These are phyloP conservation scores for Bruguiera gymnorhiza DNA, from an alignment of 345 rosid species.

Conservation along the genomic window DNA sequence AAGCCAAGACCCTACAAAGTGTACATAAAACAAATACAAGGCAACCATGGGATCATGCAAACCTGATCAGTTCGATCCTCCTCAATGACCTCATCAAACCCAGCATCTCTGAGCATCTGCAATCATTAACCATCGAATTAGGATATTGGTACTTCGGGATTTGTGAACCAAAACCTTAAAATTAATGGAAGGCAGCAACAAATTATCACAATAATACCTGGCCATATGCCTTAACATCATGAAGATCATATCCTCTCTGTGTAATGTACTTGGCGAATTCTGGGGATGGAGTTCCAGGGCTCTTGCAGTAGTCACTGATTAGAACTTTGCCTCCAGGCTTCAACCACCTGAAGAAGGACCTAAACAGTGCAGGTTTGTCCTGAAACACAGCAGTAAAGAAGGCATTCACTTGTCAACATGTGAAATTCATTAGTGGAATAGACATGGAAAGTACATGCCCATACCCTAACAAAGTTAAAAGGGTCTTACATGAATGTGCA, in stretches of 20 bases:
- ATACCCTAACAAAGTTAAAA: not conserved
- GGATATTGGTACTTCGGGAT: not conserved
- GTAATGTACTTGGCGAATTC: slow-evolving; percentile 70
- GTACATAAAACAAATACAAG: not conserved
- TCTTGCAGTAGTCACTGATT: slow-evolving; percentile 83
- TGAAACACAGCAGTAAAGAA: slow-evolving; percentile 22
- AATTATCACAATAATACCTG: slow-evolving; percentile 48
- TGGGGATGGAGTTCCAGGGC: slow-evolving; percentile 59
- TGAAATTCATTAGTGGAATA: not conserved
- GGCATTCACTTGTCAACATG: not conserved
- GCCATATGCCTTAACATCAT: slow-evolving; percentile 68
- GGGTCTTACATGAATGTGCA: slow-evolving; percentile 73
- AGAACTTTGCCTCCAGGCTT: slow-evolving; percentile 95
- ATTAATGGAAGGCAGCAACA: slow-evolving; percentile 4
- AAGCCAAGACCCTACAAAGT: not conserved
- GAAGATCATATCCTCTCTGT: slow-evolving; percentile 96
- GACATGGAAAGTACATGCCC: not conserved
- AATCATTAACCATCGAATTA: slow-evolving; percentile 4
- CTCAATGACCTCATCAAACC: slow-evolving; percentile 65
- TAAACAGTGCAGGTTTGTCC: slow-evolving; percentile 92
- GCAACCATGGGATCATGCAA: not conserved
- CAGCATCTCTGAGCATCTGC: slow-evolving; percentile 87
- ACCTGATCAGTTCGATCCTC: slow-evolving; percentile 93
- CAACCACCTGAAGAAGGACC: slow-evolving; percentile 86
- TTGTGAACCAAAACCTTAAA: not conserved